phyloP scores from a whole-genome alignment of 2,329 filamentous ascomycete species.

The Aspergillus puulaauensis region DNA sequence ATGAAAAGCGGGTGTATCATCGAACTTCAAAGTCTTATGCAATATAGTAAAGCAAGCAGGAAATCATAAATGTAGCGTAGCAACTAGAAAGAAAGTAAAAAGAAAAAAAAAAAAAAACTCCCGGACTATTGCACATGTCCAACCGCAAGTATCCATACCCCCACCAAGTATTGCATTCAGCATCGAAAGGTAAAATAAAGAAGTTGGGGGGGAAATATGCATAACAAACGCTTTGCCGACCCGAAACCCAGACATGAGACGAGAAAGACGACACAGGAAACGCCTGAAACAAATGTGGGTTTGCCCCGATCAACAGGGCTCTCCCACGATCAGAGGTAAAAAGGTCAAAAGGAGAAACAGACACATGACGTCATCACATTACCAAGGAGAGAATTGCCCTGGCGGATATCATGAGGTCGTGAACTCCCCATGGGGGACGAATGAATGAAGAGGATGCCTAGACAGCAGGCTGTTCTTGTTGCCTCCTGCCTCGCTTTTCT shows the following conservation, averaged over 20 bases:
- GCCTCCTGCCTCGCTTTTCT: constrained; percentile 61
- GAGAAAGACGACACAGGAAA: constrained; percentile 10
- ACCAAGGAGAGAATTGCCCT: neutral
- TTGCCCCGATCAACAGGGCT: constrained; percentile 7
- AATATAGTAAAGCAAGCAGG: neutral
- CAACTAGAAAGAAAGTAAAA: neutral
- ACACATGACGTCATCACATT: constrained; percentile 6
- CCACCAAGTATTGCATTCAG: constrained; percentile 1
- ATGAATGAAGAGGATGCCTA: constrained; percentile 16
- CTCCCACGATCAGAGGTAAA: constrained; percentile 5
- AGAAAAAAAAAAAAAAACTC: neutral
- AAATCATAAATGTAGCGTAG: neutral
- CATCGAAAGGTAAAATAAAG: neutral
- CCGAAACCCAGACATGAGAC: constrained; percentile 14
- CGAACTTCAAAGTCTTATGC: constrained; percentile 1
- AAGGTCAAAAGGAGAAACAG: constrained; percentile 1
- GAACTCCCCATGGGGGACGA: constrained; percentile 1
- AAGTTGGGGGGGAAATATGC: constrained; percentile 12
- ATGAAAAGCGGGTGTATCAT: neutral
- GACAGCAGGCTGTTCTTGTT: constrained; percentile 31
- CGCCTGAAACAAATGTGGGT: constrained; percentile 6
- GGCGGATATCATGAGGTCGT: neutral
- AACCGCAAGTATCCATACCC: neutral
- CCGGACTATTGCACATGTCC: constrained; percentile 10
- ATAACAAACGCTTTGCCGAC: constrained; percentile 21